Evolutionary conservation across 176 grass and related monocot species (phyloP), one percentile per base, ranked within the genome.

Genomic region (Tuctoria greenei): DNA sequence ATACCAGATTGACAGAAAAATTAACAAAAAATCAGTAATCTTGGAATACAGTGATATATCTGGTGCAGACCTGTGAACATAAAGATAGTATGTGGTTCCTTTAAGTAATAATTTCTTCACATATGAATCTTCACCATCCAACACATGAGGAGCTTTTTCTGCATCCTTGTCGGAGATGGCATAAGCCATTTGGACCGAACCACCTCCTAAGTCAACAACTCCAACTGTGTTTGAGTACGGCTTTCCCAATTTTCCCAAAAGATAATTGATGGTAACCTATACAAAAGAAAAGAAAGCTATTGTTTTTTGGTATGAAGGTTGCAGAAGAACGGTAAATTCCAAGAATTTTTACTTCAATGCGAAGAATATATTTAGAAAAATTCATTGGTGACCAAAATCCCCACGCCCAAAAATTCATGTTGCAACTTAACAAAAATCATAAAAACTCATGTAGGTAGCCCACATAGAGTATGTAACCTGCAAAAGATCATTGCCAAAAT

Each of bases 151-250:
- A 64, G 91, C 88, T 50, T 94, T 90, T 79, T 40, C 84, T 77
- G 91, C 91, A 81, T 98, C 89, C 34, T 94, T 81, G 79, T 98
- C 95, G 70, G 95, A 92, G 67, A 98, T 98, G 67, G 91, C 95
- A 85, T 98, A 98, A 82, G 95, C 95, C 95, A 98, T 98, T 89
- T 98, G 95, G 65, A 98, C 95, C 28, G 95, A 98, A 76, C 95
- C 95, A 82, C 95, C 95, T 66, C 95, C 95, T 64, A 98, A 75
- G 66, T 98, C 95, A 88, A 98, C 89, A 61, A 98, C 95, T 90
- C 95, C 95, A 72, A 98, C 91, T 74, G 95, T 94, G 55, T 84
- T 74, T 79, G 89, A 83, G 69, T 98, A 92, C 45, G 82, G 76
- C 60, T 94, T 92, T 68, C 95, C 95, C 80, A 98, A 79, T 28